Evolutionary conservation across 2,329 filamentous ascomycete species (phyloP).

Genomic region (Fusarium ambrosium): DNA sequence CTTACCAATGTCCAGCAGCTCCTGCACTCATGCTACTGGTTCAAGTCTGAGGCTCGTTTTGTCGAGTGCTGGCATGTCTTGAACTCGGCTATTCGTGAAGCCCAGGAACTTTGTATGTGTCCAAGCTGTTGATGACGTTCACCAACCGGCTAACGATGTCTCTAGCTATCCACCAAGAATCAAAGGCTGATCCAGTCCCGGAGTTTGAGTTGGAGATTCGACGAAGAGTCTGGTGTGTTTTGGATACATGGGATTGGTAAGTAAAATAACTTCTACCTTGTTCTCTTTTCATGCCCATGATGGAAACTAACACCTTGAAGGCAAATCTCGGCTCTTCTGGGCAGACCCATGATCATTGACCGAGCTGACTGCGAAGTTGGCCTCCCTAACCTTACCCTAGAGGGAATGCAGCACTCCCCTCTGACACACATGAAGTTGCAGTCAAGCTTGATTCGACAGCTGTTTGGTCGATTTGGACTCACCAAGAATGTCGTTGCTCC

Average conservation of each 20-base stretch:
- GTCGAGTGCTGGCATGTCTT: conserved; percentile 56
- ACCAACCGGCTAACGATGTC: conserved; percentile 11
- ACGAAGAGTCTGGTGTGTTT: conserved; percentile 54
- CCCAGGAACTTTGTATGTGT: conserved; percentile 52
- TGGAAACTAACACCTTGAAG: conserved; percentile 37
- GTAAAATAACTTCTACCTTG: neutral
- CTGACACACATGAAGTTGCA: conserved; percentile 55
- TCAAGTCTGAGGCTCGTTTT: conserved; percentile 54
- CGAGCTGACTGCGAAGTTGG: conserved; percentile 50
- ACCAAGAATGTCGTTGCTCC: conserved; percentile 47
- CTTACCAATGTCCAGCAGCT: conserved; percentile 53
- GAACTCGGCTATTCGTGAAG: conserved; percentile 52
- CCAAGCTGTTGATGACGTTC: accelerated
- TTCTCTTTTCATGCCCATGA: neutral
- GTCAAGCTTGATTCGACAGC: conserved; percentile 49
- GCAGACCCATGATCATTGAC: conserved; percentile 53
- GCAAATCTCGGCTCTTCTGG: conserved; percentile 54
- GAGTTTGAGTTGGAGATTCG: conserved; percentile 55
- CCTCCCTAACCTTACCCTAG: conserved; percentile 51
- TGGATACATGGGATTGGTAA: conserved; percentile 57
- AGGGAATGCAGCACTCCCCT: conserved; percentile 50
- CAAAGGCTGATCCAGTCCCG: conserved; percentile 41
- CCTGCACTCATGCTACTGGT: conserved; percentile 56
- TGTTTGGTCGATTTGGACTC: conserved; percentile 50
- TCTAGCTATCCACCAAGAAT: conserved; percentile 51